Evolutionary conservation across 768 basidiomycete species (phyloP), one percentile per base, ranked within the genome.

Genomic region (Leccinum variicolor): DNA sequence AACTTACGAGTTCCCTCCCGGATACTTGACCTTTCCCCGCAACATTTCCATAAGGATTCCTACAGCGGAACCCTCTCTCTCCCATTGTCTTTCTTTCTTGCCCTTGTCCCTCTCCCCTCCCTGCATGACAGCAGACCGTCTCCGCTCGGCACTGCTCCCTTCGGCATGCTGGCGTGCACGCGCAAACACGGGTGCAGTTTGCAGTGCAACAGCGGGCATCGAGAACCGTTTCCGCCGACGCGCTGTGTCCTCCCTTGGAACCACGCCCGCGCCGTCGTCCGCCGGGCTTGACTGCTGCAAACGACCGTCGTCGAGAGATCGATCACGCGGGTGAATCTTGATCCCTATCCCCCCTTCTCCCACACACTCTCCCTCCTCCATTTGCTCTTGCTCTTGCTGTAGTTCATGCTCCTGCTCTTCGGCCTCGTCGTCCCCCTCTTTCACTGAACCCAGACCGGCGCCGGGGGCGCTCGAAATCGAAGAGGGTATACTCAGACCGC

Each of bases 191-290:
- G 81, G 83, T 29, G 84, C 84, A 29, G 84, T 84, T 62, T 91
- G 89, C 69, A 92, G 62, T 36, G 86, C 89, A 36, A 92, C 77
- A n/a, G 87, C 87, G 48, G 90, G 88, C 51, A 88, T 59, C 50
- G 90, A 91, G 64, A 90, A 90, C 39, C 88, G 81, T 66, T 89
- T 88, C 64, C 76, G 77, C 64, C 83, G 70, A 62, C 86, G 74
- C 46, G 79, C 80, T 0, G 87, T 88, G 59, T 88, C 81, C 66
- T 89, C 88, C 63, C 68, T 77, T 57, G 77, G 64, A 50, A 71
- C 28, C 36, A 59, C 50, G 8, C 17, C 53, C 36, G 58, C 49
- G 9, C 17, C 55, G 1, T 62, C 59, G 4, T 57, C 64, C 52
- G 15, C 23, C 9, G 46, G 13, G 9, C 3, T 50, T 4, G 31